Conservation (phyloP, 768 basidiomycete genomes). For the Suillus americanus region DNA sequence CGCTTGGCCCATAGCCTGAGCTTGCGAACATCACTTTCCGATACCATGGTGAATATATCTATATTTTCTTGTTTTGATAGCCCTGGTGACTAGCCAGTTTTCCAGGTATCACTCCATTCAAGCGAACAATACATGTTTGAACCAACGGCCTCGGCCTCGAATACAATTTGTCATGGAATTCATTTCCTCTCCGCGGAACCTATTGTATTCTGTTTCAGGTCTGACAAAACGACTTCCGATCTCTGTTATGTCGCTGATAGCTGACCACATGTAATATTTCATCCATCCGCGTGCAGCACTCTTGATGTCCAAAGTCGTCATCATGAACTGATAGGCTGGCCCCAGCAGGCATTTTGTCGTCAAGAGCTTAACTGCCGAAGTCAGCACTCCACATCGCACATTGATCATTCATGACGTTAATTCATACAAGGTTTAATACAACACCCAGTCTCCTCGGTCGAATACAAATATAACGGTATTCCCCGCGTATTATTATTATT, state of each 20-base stretch:
- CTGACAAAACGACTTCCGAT: background rate
- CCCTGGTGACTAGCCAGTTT: no score
- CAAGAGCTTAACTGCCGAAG: background rate
- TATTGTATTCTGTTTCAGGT: background rate
- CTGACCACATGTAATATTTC: background rate
- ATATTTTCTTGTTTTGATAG: background rate
- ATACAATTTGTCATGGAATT: background rate
- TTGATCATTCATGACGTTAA: background rate
- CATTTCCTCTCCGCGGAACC: background rate
- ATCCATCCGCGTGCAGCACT: background rate
- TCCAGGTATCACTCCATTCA: background rate
- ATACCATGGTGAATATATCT: background rate
- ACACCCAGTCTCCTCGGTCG: background rate
- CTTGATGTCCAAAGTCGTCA: background rate
- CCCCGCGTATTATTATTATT: background rate
- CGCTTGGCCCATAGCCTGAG: background rate
- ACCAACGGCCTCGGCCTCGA: background rate
- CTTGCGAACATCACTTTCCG: background rate
- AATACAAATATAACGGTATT: background rate
- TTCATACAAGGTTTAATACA: background rate
- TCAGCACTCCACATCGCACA: background rate
- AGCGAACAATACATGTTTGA: background rate
- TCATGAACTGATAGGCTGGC: background rate
- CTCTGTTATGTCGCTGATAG: background rate
- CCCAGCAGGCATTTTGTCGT: background rate